These are phyloP conservation scores for Penicillium sp. DNA, from an alignment of 2,329 filamentous ascomycete genomes.

Conservation along the genomic window DNA sequence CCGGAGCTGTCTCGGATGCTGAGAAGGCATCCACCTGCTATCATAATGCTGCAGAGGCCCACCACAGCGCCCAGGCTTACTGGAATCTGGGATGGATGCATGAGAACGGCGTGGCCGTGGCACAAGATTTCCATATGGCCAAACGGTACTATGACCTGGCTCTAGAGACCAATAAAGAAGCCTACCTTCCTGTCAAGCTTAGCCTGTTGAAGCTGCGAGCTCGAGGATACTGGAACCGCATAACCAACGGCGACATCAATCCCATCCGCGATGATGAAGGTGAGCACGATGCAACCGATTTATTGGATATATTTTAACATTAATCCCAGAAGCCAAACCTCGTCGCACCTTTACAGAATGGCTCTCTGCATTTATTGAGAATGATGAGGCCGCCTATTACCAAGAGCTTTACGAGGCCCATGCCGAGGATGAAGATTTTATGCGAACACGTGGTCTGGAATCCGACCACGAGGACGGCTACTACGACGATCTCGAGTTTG, in stretches of 20 bases:
- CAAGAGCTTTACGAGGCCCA: conserved; percentile 50
- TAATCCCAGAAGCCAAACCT: conserved; percentile 61
- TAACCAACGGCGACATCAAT: conserved; percentile 88
- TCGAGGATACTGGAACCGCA: conserved; percentile 89
- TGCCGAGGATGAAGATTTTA: conserved; percentile 36
- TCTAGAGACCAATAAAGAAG: conserved; percentile 85
- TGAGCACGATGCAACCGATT: conserved; percentile 46
- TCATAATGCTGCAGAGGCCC: conserved; percentile 83
- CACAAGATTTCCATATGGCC: conserved; percentile 94
- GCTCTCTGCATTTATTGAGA: conserved; percentile 79
- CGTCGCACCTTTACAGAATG: conserved; percentile 81
- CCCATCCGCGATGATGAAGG: conserved; percentile 86
- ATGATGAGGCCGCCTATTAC: conserved; percentile 68
- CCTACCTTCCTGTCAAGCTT: conserved; percentile 88
- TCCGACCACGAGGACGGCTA: conserved; percentile 49
- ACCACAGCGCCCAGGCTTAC: conserved; percentile 89
- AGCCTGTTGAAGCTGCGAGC: conserved; percentile 81
- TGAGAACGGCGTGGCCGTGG: conserved; percentile 88
- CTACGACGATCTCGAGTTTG: conserved; percentile 61
- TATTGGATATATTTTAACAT: conserved; percentile 20
- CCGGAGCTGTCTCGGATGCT: conserved; percentile 69
- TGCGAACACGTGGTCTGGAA: conserved; percentile 24
- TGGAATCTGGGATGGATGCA: conserved; percentile 99
- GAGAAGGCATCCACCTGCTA: conserved; percentile 94
- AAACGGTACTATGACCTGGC: conserved; percentile 96